Evolutionary conservation across 768 basidiomycete species (phyloP).

Genomic region (Pulveroboletus ravenelii): DNA sequence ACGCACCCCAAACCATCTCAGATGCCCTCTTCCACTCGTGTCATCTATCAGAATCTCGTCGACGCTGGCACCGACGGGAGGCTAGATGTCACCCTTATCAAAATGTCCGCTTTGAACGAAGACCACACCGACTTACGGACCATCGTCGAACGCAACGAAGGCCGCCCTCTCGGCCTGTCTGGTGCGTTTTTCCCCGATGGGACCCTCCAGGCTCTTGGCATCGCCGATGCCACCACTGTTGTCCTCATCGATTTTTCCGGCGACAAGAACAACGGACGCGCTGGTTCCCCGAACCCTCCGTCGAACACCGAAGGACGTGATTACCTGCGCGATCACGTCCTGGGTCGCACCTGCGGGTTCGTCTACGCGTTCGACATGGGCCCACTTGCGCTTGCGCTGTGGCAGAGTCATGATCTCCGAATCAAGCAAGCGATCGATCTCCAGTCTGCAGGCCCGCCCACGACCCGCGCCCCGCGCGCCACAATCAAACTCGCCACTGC

Average conservation of each 20-base stretch:
- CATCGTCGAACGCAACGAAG: slow-evolving; percentile 30
- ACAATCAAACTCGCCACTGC: slow-evolving; percentile 15
- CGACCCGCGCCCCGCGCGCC: slow-evolving; percentile 15
- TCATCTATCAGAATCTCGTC: slow-evolving; percentile 26
- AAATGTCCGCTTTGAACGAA: slow-evolving; percentile 21
- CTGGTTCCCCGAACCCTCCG: slow-evolving; percentile 16
- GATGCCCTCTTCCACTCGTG: slow-evolving; percentile 11
- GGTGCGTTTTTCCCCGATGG: slow-evolving; percentile 20
- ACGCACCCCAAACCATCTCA: not conserved
- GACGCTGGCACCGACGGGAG: slow-evolving; percentile 22
- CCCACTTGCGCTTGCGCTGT: slow-evolving; percentile 27
- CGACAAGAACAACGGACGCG: slow-evolving; percentile 33
- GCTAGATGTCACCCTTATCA: slow-evolving; percentile 12
- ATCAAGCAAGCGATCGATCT: slow-evolving; percentile 32
- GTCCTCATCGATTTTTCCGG: slow-evolving; percentile 25
- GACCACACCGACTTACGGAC: slow-evolving; percentile 18
- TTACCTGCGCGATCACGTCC: slow-evolving; percentile 28
- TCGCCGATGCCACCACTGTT: slow-evolving; percentile 26
- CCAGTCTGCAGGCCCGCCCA: slow-evolving; percentile 17
- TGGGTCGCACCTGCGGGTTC: slow-evolving; percentile 25
- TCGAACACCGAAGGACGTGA: slow-evolving; percentile 17
- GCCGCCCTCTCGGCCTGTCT: slow-evolving; percentile 30
- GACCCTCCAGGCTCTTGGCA: slow-evolving; percentile 22
- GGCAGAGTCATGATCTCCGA: slow-evolving; percentile 30
- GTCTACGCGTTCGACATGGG: slow-evolving; percentile 30